phyloP scores from a whole-genome alignment of 139 green algal genomes.

The Pleodorina starrii region DNA sequence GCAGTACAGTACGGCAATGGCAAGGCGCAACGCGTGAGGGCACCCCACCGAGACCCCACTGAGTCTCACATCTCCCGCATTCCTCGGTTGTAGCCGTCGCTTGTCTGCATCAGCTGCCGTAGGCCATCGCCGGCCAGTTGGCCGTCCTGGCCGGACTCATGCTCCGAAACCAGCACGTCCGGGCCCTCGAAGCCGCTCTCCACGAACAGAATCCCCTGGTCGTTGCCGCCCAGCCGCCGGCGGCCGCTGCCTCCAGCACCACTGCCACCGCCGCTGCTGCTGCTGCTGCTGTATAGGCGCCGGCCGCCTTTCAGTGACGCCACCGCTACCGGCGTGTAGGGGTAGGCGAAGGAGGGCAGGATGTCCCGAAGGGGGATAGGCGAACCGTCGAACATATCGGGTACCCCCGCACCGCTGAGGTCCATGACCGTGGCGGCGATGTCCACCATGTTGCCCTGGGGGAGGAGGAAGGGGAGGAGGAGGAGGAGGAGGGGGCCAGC shows the following conservation, averaged over 20 bases:
- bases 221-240: background rate
- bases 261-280: background rate
- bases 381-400: slow-evolving; percentile 1
- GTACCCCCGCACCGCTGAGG: slow-evolving; percentile 20
- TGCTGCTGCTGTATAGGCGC: background rate
- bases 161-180: background rate
- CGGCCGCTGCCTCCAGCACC: background rate
- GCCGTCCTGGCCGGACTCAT: background rate
- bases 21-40: too few species aligned
- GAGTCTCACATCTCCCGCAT: slow-evolving; percentile 38
- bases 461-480: background rate
- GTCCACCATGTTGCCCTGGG: slow-evolving; percentile 47
- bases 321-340: background rate
- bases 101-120: background rate
- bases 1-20: too few species aligned
- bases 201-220: background rate
- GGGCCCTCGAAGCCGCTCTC: slow-evolving; percentile 35
- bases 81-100: background rate
- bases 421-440: slow-evolving; percentile 39
- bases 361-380: slow-evolving; percentile 6
- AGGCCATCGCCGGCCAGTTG: background rate
- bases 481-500: background rate
- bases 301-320: background rate
- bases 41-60: too few species aligned
- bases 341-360: slow-evolving; percentile 11